Evolutionary conservation across 2,329 filamentous ascomycete species (phyloP), one percentile per base, ranked within the genome.

Genomic region (Ophiostoma pallidulum): DNA sequence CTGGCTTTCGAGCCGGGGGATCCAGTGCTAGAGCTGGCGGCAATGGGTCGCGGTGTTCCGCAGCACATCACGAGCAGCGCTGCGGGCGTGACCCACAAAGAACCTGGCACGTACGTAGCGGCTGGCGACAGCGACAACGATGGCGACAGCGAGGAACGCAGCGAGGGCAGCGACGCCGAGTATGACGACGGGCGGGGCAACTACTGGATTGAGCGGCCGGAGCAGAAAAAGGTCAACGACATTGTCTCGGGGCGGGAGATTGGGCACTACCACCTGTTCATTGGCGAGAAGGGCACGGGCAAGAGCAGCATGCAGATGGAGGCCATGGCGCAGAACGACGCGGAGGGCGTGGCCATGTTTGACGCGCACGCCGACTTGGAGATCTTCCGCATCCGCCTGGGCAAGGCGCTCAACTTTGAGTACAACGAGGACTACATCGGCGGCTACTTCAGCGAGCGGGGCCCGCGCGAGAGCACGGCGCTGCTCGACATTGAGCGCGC

Each of bases 351-450:
- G 38, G 84, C 90, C 56, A 95, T 98, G 87, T 86, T 97, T 59
- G 92, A 98, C 66, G 90, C 91, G 1, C 92, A 98, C 64, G 84
- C 89, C 5, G 90, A 98, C 63, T 76, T 90, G 1, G 92, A 98
- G 60, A 94, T 98, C 50, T 94, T 98, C 63, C 84, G 92, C 16
- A 84, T 96, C 37, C 78, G 92, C 4, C 75, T 98, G 4, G 92
- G 92, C 22, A 96, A 95, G 62, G 88, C 90, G 2, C 73, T 98
- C 35, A 90, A 98, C 63, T 98, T 90, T 62, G 92, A 98, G 62
- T 98, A 86, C 58, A 88, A 97, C 61, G 92, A 97, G 67, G 92
- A 98, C 69, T 96, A 94, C 60, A 96, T 98, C 53, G 92, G 92
- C 38, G 87, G 86, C 6, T 84, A 98, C 51, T 98, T 98, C 65